phyloP scores from a whole-genome alignment of 1,284 basidiomycete species.

The Irpex lacteus region DNA sequence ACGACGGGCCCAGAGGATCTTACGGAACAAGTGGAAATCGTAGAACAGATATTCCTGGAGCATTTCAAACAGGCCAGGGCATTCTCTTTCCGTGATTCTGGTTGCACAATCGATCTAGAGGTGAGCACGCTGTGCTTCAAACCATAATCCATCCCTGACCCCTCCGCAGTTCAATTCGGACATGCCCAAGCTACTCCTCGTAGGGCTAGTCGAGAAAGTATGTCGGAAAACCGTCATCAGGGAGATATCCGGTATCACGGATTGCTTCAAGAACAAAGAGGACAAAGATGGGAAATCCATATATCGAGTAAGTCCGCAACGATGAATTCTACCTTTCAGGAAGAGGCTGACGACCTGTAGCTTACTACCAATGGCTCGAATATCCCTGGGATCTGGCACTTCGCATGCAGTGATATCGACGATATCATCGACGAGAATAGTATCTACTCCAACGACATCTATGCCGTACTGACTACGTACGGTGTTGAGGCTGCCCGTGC shows the following conservation, averaged over 20 bases:
- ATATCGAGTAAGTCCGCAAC: conserved; percentile 39
- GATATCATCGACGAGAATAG: conserved; percentile 80
- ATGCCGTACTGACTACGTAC: conserved; percentile 88
- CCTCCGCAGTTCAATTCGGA: conserved; percentile 55
- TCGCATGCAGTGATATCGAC: conserved; percentile 61
- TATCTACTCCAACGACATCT: conserved; percentile 95
- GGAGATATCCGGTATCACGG: conserved; percentile 83
- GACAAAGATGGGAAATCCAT: conserved; percentile 51
- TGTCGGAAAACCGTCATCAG: conserved; percentile 84
- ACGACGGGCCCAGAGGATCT: conserved; percentile 32
- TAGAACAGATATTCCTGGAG: conserved; percentile 49
- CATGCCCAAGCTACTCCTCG: conserved; percentile 88
- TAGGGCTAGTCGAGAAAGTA: conserved; percentile 86
- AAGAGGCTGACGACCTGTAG: conserved; percentile 33
- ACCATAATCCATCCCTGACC: conserved; percentile 2
- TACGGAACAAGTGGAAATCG: conserved; percentile 41
- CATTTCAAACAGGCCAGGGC: conserved; percentile 59
- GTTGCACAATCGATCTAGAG: conserved; percentile 79
- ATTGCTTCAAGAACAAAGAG: conserved; percentile 75
- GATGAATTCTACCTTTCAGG: not conserved
- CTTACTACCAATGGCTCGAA: conserved; percentile 90
- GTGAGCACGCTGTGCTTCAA: conserved; percentile 42
- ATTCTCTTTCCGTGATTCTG: conserved; percentile 76
- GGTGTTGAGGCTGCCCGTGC: conserved; percentile 97
- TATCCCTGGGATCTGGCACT: conserved; percentile 88